A percentile compares a stretch with the other conserved stretches of the same genome.
These are phyloP conservation scores for Chalaropsis thielavioides DNA, from an alignment of 2,329 filamentous ascomycete species.

Conservation along the genomic window DNA sequence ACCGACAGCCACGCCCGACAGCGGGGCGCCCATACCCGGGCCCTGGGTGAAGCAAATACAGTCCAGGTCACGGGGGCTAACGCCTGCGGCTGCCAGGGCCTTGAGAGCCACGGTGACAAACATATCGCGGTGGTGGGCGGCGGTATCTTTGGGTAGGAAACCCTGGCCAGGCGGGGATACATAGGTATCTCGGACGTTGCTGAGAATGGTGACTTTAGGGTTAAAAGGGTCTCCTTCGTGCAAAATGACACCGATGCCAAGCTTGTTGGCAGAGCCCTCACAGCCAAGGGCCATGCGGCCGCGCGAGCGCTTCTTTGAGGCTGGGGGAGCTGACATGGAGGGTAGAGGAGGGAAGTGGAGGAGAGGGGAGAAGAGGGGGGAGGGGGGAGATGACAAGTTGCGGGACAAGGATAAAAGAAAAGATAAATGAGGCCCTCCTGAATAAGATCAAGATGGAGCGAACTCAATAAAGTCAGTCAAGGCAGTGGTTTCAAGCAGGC, in stretches of 20 bases:
- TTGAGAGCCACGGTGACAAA: slow-evolving; percentile 68
- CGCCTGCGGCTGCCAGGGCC: slow-evolving; percentile 55
- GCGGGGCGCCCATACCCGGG: slow-evolving; percentile 88
- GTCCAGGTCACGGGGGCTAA: slow-evolving; percentile 53
- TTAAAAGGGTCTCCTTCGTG: slow-evolving; percentile 46
- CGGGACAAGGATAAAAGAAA: too few species aligned
- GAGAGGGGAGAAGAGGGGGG: background rate
- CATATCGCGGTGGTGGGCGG: slow-evolving; percentile 75
- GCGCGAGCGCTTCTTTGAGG: slow-evolving; percentile 19
- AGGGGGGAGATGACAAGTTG: background rate
- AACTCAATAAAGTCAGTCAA: too few species aligned
- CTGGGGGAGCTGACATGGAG: slow-evolving; percentile 18
- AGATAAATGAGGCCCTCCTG: too few species aligned
- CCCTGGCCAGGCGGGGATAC: slow-evolving; percentile 81
- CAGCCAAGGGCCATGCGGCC: slow-evolving; percentile 43
- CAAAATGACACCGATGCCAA: slow-evolving; percentile 81
- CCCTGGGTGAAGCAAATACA: slow-evolving; percentile 94
- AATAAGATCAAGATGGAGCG: too few species aligned
- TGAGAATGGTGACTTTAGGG: slow-evolving; percentile 50
- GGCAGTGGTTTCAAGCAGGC: too few species aligned
- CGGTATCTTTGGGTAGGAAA: slow-evolving; percentile 93
- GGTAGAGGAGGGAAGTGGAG: background rate
- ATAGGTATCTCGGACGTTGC: slow-evolving; percentile 92
- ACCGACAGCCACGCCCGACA: slow-evolving; percentile 73
- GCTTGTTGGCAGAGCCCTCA: slow-evolving; percentile 95